These are phyloP conservation scores for Diaporthe nobilis DNA, from an alignment of 2,329 filamentous ascomycete species.

Conservation along the genomic window DNA sequence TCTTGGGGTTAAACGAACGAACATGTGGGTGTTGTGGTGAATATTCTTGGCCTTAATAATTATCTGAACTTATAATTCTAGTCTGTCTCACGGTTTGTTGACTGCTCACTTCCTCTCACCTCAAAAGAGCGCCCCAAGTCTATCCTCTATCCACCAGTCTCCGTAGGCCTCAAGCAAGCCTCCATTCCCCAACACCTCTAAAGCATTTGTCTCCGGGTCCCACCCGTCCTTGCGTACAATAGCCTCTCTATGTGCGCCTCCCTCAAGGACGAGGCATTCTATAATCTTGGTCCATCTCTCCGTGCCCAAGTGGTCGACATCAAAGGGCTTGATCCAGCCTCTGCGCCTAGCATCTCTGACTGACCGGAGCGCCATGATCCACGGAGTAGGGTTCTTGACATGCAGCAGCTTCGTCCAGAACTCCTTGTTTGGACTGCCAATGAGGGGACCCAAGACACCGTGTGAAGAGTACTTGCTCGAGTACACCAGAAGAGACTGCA, in stretches of 20 bases:
- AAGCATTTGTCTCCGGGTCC: conserved; percentile 49
- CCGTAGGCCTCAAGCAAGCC: conserved; percentile 24
- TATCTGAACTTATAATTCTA: background rate
- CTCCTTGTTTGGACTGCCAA: conserved; percentile 38
- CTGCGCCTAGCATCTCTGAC: conserved; percentile 50
- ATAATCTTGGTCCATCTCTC: conserved; percentile 50
- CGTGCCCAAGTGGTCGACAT: conserved; percentile 47
- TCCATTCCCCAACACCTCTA: conserved; percentile 46
- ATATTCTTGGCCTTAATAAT: background rate
- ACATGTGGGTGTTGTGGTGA: background rate
- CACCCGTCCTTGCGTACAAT: conserved; percentile 48
- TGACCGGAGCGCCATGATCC: conserved; percentile 50
- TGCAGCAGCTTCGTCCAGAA: conserved; percentile 44
- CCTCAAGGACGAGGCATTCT: conserved; percentile 46
- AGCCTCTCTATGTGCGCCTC: conserved; percentile 47
- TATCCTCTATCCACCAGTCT: conserved; percentile 30
- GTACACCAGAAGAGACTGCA: conserved; percentile 44
- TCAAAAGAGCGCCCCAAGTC: conserved; percentile 15
- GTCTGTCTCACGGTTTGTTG: background rate
- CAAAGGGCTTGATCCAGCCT: conserved; percentile 51
- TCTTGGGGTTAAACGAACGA: background rate
- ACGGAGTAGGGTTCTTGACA: conserved; percentile 46
- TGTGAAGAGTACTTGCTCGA: conserved; percentile 18
- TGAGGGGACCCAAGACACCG: conserved; percentile 4
- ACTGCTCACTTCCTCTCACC: no score